Percentiles rank a stretch among this genome's conserved stretches.
These are phyloP conservation scores for Penicillium polonicum DNA, from an alignment of 2,329 filamentous ascomycete genomes.

Conservation along the genomic window DNA sequence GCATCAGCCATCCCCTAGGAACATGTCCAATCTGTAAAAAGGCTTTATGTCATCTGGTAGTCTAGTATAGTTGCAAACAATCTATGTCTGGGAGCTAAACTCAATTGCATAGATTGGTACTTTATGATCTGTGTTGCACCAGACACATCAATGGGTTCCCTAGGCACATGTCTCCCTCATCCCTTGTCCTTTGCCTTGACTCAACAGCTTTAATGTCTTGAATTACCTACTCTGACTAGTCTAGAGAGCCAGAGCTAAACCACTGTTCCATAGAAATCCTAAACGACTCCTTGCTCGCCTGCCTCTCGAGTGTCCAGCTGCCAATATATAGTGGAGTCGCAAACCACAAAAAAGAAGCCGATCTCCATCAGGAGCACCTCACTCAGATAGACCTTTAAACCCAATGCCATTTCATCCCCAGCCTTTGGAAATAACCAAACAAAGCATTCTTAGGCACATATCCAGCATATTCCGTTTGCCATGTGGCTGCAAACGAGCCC, in stretches of 20 bases:
- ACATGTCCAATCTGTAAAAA: not conserved
- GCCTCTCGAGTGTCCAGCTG: not conserved
- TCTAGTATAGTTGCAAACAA: not conserved
- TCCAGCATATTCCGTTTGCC: constrained; percentile 36
- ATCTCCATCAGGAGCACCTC: not conserved
- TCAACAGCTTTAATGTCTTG: not conserved
- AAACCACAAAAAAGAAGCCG: not conserved
- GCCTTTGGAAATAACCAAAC: constrained; percentile 45
- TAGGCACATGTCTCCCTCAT: not conserved
- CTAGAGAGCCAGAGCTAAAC: not conserved
- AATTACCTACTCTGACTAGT: not conserved
- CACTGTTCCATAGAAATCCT: not conserved
- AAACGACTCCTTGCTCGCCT: not conserved
- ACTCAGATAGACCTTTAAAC: not conserved
- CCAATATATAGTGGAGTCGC: not conserved
- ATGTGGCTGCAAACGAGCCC: constrained; percentile 42
- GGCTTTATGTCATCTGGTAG: not conserved
- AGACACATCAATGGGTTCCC: not conserved
- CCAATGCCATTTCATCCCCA: constrained; percentile 40
- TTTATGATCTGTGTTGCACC: not conserved
- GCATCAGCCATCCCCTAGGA: not conserved
- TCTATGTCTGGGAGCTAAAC: not conserved
- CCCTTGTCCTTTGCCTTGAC: not conserved
- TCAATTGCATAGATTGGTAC: not conserved
- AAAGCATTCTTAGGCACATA: constrained; percentile 33